A percentile compares a stretch with the other conserved stretches of the same genome.
These are phyloP conservation scores for Peniophora sp. DNA, from an alignment of 1,284 basidiomycete genomes.

Conservation along the genomic window DNA sequence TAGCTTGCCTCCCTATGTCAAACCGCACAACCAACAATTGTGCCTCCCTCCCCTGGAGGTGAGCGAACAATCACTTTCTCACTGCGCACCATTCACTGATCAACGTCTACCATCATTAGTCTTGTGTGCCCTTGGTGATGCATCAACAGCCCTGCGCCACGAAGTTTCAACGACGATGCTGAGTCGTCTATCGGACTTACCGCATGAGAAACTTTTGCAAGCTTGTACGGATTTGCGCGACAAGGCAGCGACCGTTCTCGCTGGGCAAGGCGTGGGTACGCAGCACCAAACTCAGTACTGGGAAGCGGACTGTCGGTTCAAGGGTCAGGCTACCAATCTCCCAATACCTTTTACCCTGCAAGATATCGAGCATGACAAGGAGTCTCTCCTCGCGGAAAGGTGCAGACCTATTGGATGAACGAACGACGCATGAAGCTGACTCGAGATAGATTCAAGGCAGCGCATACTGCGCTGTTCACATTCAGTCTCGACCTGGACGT, in stretches of 20 bases:
- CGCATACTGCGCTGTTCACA: slow-evolving; percentile 21
- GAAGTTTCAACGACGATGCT: slow-evolving; percentile 19
- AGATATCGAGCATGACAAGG: slow-evolving; percentile 12
- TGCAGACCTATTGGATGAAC: background rate
- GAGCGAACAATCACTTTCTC: slow-evolving; percentile 8
- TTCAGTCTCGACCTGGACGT: slow-evolving; percentile 21
- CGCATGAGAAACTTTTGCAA: slow-evolving; percentile 12
- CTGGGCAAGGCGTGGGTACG: slow-evolving; percentile 16
- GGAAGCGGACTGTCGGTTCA: slow-evolving; percentile 21
- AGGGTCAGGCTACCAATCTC: slow-evolving; percentile 20
- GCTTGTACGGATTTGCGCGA: slow-evolving; percentile 12
- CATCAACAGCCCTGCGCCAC: slow-evolving; percentile 15
- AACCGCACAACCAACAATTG: slow-evolving; percentile 18
- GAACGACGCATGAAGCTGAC: background rate
- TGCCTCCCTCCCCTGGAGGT: slow-evolving; percentile 22
- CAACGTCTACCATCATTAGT: slow-evolving; percentile 10
- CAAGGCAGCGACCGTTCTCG: slow-evolving; percentile 14
- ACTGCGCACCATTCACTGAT: background rate
- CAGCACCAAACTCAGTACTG: slow-evolving; percentile 11
- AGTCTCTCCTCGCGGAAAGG: slow-evolving; percentile 11
- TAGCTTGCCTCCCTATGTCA: slow-evolving; percentile 12
- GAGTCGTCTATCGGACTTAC: slow-evolving; percentile 14
- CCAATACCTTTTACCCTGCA: slow-evolving; percentile 16
- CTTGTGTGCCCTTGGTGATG: slow-evolving; percentile 24
- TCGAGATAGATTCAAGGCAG: slow-evolving; percentile 9